Base-by-base conservation (phyloP, 2,329 filamentous ascomycete species). In the Colletotrichum euphorbiae region DNA sequence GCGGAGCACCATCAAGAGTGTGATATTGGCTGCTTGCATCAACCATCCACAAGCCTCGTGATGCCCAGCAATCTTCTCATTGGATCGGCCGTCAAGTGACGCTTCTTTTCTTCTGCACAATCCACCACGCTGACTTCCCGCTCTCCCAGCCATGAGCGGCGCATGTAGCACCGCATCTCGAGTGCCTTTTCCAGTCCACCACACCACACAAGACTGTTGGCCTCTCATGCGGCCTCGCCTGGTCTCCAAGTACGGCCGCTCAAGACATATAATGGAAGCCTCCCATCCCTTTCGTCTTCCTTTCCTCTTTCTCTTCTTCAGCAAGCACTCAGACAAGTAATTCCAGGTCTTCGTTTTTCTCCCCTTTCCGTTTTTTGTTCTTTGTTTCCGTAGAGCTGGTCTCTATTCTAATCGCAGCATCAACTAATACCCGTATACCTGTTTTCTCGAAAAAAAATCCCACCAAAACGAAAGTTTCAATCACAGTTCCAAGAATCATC, bases 281-380 rank as follows among this genome's bases (percentile, higher is more conserved):
- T 73, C 74, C 68, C 50, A 75, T 74, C 75, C 74, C 76, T 74
- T 73, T 75, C 77, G 74, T 76, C 76, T 80, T 80, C 79, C 73
- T 74, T 76, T 78, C 76, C 77, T 82, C 82, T 79, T 80, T 81
- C 76, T 75, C 75, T 75, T 88, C 89, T 84, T 84, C 84, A 90
- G 89, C 90, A 91, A 91, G 89, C 83, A 82, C 76, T 83, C 80
- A 85, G 85, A 81, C 76, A 74, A 78, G 79, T 77, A 84, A 84
- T 84, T 82, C 82, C 81, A 80, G 80, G 83, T 79, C 80, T 82
- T 84, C 80, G 79, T 83, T 87, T 85, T 76, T 79, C 74, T 72
- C 72, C 28, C 74, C 75, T 75, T 77, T 74, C 71, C 73, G 70
- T 71, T 76, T 79, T 75, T 78, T 78, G 74, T 75, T 78, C 77